Base-by-base conservation (phyloP, 1,139 yeast species). In the Suhomyces bokatorum region DNA sequence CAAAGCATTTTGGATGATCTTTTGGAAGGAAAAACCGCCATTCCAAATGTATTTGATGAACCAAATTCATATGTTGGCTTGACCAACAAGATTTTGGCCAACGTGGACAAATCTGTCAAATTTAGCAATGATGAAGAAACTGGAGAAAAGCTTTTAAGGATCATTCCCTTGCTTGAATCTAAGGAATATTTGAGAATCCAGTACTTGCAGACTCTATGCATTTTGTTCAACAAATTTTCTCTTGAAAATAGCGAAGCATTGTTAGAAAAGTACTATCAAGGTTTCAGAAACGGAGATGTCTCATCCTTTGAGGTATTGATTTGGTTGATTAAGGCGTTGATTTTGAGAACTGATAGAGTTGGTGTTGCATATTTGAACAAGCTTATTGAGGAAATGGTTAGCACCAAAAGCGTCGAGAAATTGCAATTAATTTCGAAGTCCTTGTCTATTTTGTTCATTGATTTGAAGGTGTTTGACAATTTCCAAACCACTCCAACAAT, bases 281-380 rank as follows among this genome's bases (percentile, higher is more conserved):
- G 34, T 33, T 44, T 40, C 30, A 14, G 24, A 4, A 27, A 31
- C 2, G 37, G 32, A 2, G 47, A 39, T 5, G 26, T 39, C 6
- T 33, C 36, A 10, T 29, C 46, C 6, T 53, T 86, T 40, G 96
- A 88, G 59, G 58, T 76, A 0, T 64, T 73, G 27, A 68, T 83
- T 1, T 89, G 96, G 97, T 63, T 82, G 6, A 68, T 83, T 26
- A 90, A 88, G 60, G 95, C 87, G 0, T 70, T 87, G 40, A 59
- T 87, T 1, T 58, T 87, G 59, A 81, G 77, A 53, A 76, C 78
- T 45, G 85, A 86, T 49, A 58, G 68, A 3, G 39, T 55, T 0
- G 83, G 85, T 0, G 62, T 68, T n/a, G 58, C 56, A 6, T 70
- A 70, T 62, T 75, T 51, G 59, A 62, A 35, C 57, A 55, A 48